Base-by-base conservation (phyloP, 306 rosid species). In the Glycine tomentella region DNA sequence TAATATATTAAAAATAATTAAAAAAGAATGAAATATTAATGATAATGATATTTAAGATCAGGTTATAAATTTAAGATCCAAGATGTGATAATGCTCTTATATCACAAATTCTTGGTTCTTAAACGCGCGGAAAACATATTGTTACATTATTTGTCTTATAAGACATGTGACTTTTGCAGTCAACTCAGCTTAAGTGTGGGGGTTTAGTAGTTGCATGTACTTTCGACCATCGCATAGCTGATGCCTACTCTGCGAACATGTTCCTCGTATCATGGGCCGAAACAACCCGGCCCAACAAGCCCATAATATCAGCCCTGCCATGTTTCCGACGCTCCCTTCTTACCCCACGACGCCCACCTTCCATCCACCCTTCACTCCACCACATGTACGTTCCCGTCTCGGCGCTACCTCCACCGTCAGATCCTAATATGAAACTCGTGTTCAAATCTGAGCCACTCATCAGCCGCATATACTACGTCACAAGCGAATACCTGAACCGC, bases 151-250 rank as follows among this genome's bases (percentile, higher is more conserved):
- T 20, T 20, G 31, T 25, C 31, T 25, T 2, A 25, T 25, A 25
- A 25, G 31, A 25, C 31, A 25, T 25, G 31, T 25, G 31, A 25
- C 2, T 25, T 25, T 25, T 25, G 76, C 86, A 93, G 97, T 86
- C 72, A 16, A 91, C 97, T 1, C 62, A 55, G 38, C 74, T 93
- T 11, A 84, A 81, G 55, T 91, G 97, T 64, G 97, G 97, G 0
- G 93, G 97, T 0, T n/a, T 90, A 67, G 86, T 93, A 51, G 90
- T 93, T 42, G 90, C 86, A 4, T 93, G 94, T 84, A 76, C 87
- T 1, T 91, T 91, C 38, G 97, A 93, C 80, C 98, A 93, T 69
- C 91, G 94, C 13, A 77, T 93, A 0, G 93, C 94, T 0, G 98
- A 91, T 16, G 98, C 93, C 0, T 82, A 90, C 76, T 93, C 98